Base-by-base conservation (phyloP, 2,329 filamentous ascomycete species). In the Ampelomyces quisqualis region DNA sequence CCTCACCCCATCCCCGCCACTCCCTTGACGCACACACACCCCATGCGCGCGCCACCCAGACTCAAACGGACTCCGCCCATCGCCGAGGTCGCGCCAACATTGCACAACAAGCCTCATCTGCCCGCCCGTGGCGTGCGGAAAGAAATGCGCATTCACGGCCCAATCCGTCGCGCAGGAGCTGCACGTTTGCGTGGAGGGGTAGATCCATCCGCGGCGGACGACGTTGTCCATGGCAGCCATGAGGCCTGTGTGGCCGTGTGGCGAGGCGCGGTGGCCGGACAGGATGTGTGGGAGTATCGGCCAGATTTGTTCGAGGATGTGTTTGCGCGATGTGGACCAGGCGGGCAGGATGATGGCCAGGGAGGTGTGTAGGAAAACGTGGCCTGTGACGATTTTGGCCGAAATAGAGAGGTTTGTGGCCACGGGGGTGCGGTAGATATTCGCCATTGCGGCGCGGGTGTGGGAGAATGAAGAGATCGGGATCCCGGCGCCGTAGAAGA, bases 21-120 rank as follows among this genome's bases (percentile, higher is more conserved):
- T 18, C 9, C 11, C 33, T 20, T 7, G 14, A 18, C 1, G 37
- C 40, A 20, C 29, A 34, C 2, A 43, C n/a, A 54, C 48, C 0
- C 60, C 62, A 42, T 66, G 63, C 2, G 52, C 53, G 2, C 63
- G 45, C 63, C 63, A 66, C 4, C 5, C 23, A 2, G 39, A 35
- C 5, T 62, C 53, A 14, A 66, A 66, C 10, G 60, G 60, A 5
- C 29, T 53, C 17, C 37, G 34, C 0, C 57, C 60, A 7, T 14
- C 21, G 2, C 62, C 62, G 1, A 66, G 21, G 41, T 64, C 57
- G 1, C 62, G 49, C 60, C 60, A 64, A 2, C 41, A 39, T 19
- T 53, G 43, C 8, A 66, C 41, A 2, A 34, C 30, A 6, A 65
- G 13, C 7, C 48, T 15, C 1, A 47, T 40, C 30, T 55, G 46